phyloP scores from a whole-genome alignment of 1,139 yeast species.

The Magnusiomyces clavatus region DNA sequence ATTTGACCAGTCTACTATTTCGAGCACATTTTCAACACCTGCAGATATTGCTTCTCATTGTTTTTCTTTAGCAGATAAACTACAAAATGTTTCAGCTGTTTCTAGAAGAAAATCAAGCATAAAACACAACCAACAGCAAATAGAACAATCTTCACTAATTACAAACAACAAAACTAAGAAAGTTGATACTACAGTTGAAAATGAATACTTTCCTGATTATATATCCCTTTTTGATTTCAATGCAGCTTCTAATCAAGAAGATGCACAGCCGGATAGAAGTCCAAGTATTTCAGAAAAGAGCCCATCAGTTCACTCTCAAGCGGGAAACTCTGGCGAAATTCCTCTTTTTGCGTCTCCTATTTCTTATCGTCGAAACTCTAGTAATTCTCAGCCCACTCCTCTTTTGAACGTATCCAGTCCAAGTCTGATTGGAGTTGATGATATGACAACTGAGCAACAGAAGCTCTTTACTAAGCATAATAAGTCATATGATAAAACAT shows the following conservation, averaged over 20 bases:
- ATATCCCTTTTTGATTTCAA: too few relatives aligned
- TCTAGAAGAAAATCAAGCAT: slow-evolving; percentile 4
- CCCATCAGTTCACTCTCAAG: too few relatives aligned
- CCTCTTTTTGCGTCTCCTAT: slow-evolving; percentile 1
- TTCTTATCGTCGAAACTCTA: not conserved
- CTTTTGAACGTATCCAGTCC: slow-evolving; percentile 12
- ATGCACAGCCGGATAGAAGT: too few relatives aligned
- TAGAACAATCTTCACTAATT: not conserved
- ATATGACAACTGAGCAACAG: slow-evolving; percentile 19
- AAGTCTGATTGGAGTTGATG: slow-evolving; percentile 16
- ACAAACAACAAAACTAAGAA: not conserved
- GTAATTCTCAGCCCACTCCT: not conserved
- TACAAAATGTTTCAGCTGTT: not conserved
- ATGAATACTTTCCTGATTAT: not conserved
- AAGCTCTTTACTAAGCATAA: slow-evolving; percentile 14
- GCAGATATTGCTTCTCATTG: slow-evolving; percentile 10
- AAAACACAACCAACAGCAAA: not conserved
- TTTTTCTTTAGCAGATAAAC: slow-evolving; percentile 1
- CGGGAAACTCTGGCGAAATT: not conserved
- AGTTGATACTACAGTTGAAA: not conserved
- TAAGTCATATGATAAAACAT: not conserved
- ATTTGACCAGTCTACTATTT: not conserved
- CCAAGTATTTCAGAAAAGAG: too few relatives aligned
- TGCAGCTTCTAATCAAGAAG: too few relatives aligned
- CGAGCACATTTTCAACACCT: slow-evolving; percentile 5